Evolutionary conservation across 352 stramenopile species (phyloP), one percentile per base, ranked within the genome.

Genomic region (Phytopythium ostracodes): DNA sequence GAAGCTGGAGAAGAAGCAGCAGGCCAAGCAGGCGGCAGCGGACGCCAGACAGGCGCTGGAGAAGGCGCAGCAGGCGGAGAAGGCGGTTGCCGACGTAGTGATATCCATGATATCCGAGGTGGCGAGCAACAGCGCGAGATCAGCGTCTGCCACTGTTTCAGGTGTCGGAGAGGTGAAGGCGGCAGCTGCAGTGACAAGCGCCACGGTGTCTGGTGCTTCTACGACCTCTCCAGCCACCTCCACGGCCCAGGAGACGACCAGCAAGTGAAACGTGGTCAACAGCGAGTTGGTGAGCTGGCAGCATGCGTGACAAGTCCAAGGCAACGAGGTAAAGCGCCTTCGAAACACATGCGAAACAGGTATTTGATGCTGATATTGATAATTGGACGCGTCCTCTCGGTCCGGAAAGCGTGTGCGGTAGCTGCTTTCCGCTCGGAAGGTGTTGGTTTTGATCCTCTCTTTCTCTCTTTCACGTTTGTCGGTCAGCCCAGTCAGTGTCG

Each of bases 1-100:
- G 51, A 91, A 89, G 62, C 78, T 71, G 24, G 51, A 67, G 15
- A 56, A 68, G 18, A 79, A 88, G 61, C 62, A 79, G 50, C 55
- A 73, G 51, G 60, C 64, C 17, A 50, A 71, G 33, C 59, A 74
- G 46, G 65, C 59, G 65, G 67, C 66, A 43, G 61, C 67, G 14
- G 66, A 63, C 15, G 66, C 65, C n/a, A 63, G 51, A 36, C 49
- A 53, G n/a, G 38, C 50, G 15, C 24, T 56, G 12, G 27, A 49
- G 40, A n/a, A 59, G 31, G 49, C 46, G 14, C 46, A 53, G 24
- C 46, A 53, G 46, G 3, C 12, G 24, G 46, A 53, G 8, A 53
- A 53, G 24, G 24, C 24, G 3, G 46, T 53, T 24, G 22, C 24
- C 24, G 15, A 31, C 24, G 46, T 35, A 12, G 24, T 53, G 4